Percentiles rank a stretch among this genome's conserved stretches.
These are phyloP conservation scores for Tetrahymena borealis DNA, from an alignment of 73 alveolate species.

Conservation along the genomic window DNA sequence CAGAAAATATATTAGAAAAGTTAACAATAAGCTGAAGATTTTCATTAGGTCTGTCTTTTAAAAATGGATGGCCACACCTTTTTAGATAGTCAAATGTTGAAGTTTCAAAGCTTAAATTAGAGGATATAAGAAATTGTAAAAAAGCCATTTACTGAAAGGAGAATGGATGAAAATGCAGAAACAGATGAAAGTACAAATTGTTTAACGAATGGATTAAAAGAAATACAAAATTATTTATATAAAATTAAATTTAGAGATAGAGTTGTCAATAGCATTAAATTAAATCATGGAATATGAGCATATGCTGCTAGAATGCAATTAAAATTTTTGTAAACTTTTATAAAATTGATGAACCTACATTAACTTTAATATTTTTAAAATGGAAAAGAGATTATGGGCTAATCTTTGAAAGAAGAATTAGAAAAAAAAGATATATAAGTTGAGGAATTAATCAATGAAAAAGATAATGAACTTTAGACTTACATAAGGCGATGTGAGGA, in stretches of 20 bases:
- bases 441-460: not conserved
- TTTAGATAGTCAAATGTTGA: no score
- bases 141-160: no score
- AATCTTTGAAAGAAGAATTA: not conserved
- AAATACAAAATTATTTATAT: not conserved
- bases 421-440: not conserved
- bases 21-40: no score
- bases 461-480: not conserved
- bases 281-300: not conserved
- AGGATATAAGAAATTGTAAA: no score
- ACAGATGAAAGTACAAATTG: not conserved
- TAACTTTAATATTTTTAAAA: not conserved
- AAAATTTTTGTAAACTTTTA: not conserved
- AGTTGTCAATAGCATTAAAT: not conserved
- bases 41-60: no score
- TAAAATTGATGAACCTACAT: not conserved
- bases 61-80: no score
- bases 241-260: not conserved
- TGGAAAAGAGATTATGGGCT: not conserved
- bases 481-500: not conserved
- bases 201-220: not conserved
- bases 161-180: not conserved
- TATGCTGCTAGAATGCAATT: not conserved
- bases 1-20: no score
- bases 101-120: no score